Evolutionary conservation across 306 rosid species (phyloP).

Genomic region (Gynostemma pentaphyllum): DNA sequence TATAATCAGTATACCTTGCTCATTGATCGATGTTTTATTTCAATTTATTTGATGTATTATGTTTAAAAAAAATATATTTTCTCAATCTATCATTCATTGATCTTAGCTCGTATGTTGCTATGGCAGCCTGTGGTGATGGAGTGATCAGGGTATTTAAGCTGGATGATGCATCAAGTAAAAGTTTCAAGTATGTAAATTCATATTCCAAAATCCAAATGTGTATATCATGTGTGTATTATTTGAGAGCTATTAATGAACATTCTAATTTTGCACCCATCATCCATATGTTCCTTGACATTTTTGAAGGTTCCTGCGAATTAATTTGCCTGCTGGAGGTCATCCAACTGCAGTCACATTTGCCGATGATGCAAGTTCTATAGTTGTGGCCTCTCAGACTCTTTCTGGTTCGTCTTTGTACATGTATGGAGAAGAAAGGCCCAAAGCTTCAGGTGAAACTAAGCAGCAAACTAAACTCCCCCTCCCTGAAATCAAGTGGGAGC

Average conservation of each 20-base stretch:
- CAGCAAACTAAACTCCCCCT: slow-evolving; percentile 78
- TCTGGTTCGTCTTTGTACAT: slow-evolving; percentile 67
- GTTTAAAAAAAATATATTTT: not conserved
- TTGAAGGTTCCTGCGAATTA: slow-evolving; percentile 74
- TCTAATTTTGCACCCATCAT: slow-evolving; percentile 10
- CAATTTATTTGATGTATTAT: not conserved
- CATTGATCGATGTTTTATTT: not conserved
- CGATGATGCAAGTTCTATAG: slow-evolving; percentile 58
- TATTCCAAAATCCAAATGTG: not conserved
- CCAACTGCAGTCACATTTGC: slow-evolving; percentile 66
- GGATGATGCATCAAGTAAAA: slow-evolving; percentile 89
- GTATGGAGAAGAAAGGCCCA: slow-evolving; percentile 80
- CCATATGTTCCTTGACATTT: slow-evolving; percentile 12
- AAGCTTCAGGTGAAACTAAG: slow-evolving; percentile 31
- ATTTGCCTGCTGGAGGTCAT: slow-evolving; percentile 82
- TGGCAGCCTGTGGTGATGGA: slow-evolving; percentile 92
- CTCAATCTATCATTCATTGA: not conserved
- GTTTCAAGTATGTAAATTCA: slow-evolving; percentile 42
- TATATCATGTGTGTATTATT: not conserved
- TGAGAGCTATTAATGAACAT: slow-evolving; percentile 13
- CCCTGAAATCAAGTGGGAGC: slow-evolving; percentile 89
- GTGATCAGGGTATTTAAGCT: slow-evolving; percentile 79
- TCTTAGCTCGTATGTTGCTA: slow-evolving; percentile 12
- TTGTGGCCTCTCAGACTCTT: slow-evolving; percentile 70
- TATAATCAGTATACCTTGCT: not conserved